Evolutionary conservation across 306 rosid genomes (phyloP).

Genomic region (Lagenaria siceraria): DNA sequence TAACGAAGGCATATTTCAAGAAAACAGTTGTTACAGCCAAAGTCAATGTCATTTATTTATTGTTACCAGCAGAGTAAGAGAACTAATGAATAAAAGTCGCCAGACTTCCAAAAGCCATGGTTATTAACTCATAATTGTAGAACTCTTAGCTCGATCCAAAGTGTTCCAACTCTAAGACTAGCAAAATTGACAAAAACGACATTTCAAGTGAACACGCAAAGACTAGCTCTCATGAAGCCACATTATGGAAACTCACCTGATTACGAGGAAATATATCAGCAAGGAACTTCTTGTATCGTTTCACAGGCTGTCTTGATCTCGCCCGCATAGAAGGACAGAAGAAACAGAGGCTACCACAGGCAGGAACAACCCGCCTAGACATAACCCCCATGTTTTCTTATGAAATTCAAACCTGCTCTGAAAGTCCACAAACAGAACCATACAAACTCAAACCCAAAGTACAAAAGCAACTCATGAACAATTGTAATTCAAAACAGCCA

Average conservation of each 20-base stretch:
- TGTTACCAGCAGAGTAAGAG: background rate
- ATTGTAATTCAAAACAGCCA: background rate
- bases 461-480: background rate
- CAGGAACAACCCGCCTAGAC: constrained; percentile 98
- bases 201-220: background rate
- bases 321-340: constrained; percentile 83
- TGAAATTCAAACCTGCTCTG: constrained; percentile 20
- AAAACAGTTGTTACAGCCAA: background rate
- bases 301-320: constrained; percentile 88
- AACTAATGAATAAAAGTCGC: background rate
- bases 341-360: constrained; percentile 80
- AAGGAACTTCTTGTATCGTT: constrained; percentile 84
- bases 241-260: constrained; percentile 46
- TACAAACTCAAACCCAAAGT: constrained; percentile 10
- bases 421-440: constrained; percentile 7
- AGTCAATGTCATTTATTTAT: background rate
- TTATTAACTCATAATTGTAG: background rate
- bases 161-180: background rate
- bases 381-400: constrained; percentile 70
- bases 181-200: background rate
- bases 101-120: background rate
- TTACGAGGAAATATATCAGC: constrained; percentile 71
- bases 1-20: background rate
- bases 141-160: background rate
- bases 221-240: background rate